Evolutionary conservation across 805 yeast genomes (phyloP), one percentile per base, ranked within the genome.

Genomic region (Peterozyma toletana): DNA sequence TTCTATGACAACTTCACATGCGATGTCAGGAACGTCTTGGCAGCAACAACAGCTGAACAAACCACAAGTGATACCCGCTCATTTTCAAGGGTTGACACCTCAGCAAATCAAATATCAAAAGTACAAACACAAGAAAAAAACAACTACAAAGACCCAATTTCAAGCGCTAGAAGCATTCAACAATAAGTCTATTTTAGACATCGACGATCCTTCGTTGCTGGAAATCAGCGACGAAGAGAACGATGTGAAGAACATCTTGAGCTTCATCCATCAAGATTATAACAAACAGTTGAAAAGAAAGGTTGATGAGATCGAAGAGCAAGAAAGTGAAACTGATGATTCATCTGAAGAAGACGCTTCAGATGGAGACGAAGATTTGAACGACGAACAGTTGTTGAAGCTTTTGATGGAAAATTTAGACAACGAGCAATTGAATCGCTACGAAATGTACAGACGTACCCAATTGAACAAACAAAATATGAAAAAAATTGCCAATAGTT

Each of bases 381-480:
- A 60, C 17, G 71, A 77, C 42, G 83, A 80, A 48, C 86, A 83
- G 36, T 68, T 73, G 45, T 71, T 77, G 44, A 68, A 80, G 43
- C 55, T 88, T 27, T 67, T 90, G 49, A 74, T 89, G 46, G 77
- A 86, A 16, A 78, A 80, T 50, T 77, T 91, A 58, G 83, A 84
- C 50, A 77, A 76, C n/a, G 86, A 80, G 29, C 97, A 91, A 57
- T 81, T 86, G 80, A 80, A 82, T 45, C 64, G 96, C 41, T 91
- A 88, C 60, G 96, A 89, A 58, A 85, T 84, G 17, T 89, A 80
- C 62, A 73, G 96, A 50, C 70, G 98, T 52, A 82, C 95, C 35
- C 78, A 83, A 36, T 59, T 84, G 44, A 81, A 79, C 52, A 80
- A 83, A 48, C 75, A 80, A 3, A 86, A 90, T 3, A 84, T 91